phyloP scores from a whole-genome alignment of 768 basidiomycete species.

The Lactarius evosmus region DNA sequence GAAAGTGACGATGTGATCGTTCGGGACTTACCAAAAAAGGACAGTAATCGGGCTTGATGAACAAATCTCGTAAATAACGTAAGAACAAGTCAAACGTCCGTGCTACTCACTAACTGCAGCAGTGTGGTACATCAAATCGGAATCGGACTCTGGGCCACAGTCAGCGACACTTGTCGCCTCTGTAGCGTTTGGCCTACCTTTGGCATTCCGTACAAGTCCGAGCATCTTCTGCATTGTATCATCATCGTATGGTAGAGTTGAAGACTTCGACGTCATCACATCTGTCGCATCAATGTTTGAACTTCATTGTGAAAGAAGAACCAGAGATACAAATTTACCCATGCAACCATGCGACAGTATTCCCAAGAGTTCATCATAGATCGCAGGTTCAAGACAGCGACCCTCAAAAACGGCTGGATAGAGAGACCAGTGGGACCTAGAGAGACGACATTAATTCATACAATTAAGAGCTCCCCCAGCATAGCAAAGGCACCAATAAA shows the following conservation, averaged over 20 bases:
- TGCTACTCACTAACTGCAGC: not conserved
- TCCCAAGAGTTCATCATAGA: constrained; percentile 37
- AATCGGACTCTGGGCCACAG: not conserved
- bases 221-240: not conserved
- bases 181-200: not conserved
- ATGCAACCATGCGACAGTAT: constrained; percentile 30
- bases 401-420: constrained; percentile 3
- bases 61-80: not conserved
- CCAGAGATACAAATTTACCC: constrained; percentile 31
- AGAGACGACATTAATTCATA: constrained; percentile 8
- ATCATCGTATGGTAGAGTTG: not conserved
- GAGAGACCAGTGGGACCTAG: not conserved
- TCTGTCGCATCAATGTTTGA: not conserved
- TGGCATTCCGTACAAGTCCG: not conserved
- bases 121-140: not conserved
- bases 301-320: not conserved
- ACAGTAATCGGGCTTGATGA: not conserved
- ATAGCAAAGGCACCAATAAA: constrained; percentile 29
- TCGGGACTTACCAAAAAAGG: not conserved
- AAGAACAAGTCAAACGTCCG: not conserved
- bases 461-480: constrained; percentile 2
- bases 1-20: not conserved
- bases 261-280: not conserved
- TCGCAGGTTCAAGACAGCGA: constrained; percentile 4
- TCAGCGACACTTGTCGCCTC: not conserved